Conservation (phyloP, 176 grass and related monocot genomes). For the Aechmea fasciata region DNA sequence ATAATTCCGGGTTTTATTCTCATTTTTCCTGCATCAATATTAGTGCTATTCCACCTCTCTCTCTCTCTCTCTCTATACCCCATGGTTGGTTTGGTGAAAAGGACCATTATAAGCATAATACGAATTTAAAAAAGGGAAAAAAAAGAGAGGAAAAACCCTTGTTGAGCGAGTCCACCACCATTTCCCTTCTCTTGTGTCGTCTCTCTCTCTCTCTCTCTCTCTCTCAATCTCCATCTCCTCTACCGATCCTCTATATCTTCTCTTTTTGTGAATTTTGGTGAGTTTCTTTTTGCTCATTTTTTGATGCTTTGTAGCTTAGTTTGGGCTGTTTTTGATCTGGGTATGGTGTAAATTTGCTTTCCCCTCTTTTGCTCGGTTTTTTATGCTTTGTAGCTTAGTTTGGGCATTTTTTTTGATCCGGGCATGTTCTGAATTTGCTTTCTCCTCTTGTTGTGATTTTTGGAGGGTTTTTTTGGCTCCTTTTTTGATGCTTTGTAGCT, state of each 20-base stretch:
- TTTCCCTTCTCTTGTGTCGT: not conserved
- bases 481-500: not conserved
- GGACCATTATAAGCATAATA: no score
- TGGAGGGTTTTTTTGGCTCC: not conserved
- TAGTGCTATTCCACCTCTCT: no score
- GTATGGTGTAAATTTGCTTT: not conserved
- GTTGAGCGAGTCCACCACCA: not conserved
- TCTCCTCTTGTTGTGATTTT: not conserved
- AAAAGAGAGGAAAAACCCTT: not conserved
- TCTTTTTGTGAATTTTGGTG: not conserved
- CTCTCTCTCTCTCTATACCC: no score
- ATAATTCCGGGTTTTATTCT: no score
- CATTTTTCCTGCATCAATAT: no score
- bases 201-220: not conserved
- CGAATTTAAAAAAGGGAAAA: no score
- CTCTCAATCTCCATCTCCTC: no score
- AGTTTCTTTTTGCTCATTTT: not conserved
- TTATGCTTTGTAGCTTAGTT: not conserved
- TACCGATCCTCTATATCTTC: not conserved
- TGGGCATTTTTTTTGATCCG: no score
- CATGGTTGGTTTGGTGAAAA: no score
- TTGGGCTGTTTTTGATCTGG: not conserved
- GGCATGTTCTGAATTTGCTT: no score
- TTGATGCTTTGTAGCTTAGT: not conserved
- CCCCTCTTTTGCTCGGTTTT: not conserved